Percentiles rank a stretch among this genome's conserved stretches.
phyloP scores from a whole-genome alignment of 441 rosid species.

The Isatis lusitanica region DNA sequence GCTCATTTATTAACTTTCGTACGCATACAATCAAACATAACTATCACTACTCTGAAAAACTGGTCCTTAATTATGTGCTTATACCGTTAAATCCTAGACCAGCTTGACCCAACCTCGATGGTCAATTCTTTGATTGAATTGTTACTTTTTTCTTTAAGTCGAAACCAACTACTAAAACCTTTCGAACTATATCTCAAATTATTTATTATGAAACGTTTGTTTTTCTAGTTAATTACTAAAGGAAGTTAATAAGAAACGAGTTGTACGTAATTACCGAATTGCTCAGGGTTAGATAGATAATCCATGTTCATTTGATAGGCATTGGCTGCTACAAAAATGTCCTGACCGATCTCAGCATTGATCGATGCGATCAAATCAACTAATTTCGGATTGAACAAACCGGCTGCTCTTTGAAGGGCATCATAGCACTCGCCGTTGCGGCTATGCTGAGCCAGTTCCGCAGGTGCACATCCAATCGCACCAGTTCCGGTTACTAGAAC shows the following conservation, averaged over 20 bases:
- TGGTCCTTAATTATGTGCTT: constrained; percentile 2
- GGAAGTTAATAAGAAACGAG: not conserved
- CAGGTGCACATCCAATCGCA: constrained; percentile 86
- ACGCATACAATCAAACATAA: not conserved
- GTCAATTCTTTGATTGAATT: not conserved
- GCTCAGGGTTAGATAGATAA: constrained; percentile 59
- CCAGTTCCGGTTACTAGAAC: constrained; percentile 91
- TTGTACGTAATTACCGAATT: constrained; percentile 52
- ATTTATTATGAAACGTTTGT: not conserved
- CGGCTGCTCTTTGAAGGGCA: constrained; percentile 66
- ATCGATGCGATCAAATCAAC: constrained; percentile 49
- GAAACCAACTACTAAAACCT: not conserved
- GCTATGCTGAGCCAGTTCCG: constrained; percentile 71
- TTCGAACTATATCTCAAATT: not conserved
- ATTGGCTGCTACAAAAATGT: constrained; percentile 63
- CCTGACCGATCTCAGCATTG: constrained; percentile 56
- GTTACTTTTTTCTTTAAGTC: not conserved
- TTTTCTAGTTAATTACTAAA: not conserved
- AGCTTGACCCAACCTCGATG: not conserved
- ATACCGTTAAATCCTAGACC: not conserved
- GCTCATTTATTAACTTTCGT: constrained; percentile 27
- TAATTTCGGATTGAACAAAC: constrained; percentile 70
- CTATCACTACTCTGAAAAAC: not conserved
- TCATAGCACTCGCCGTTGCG: constrained; percentile 65
- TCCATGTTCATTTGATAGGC: constrained; percentile 54